A percentile compares a stretch with the other conserved stretches of the same genome.
phyloP scores from a whole-genome alignment of 495 filamentous ascomycete species.

The Annulohypoxylon stygium region DNA sequence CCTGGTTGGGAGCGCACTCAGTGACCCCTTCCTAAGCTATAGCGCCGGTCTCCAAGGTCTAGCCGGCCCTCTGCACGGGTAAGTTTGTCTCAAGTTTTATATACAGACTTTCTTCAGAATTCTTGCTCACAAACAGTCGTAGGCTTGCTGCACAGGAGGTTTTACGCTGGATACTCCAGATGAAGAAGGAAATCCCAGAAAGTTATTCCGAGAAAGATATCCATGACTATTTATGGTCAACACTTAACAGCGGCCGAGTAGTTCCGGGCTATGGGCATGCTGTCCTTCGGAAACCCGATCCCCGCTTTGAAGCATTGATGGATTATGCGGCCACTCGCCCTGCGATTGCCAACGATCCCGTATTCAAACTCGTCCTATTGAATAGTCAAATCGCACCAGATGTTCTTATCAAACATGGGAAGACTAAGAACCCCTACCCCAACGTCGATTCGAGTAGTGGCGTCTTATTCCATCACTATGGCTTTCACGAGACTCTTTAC shows the following conservation, averaged over 20 bases:
- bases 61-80: slow-evolving; percentile 93
- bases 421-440: slow-evolving; percentile 98
- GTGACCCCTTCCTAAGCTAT: slow-evolving; percentile 95
- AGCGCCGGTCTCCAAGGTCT: slow-evolving; percentile 95
- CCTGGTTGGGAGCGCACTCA: slow-evolving; percentile 94
- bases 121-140: background rate
- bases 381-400: slow-evolving; percentile 82
- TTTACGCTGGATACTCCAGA: slow-evolving; percentile 92
- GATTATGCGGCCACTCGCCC: slow-evolving; percentile 89
- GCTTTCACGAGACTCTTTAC: slow-evolving; percentile 95
- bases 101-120: background rate
- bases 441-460: slow-evolving; percentile 95
- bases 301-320: slow-evolving; percentile 95
- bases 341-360: slow-evolving; percentile 85
- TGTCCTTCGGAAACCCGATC: slow-evolving; percentile 96
- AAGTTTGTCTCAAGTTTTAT: slow-evolving; percentile 30
- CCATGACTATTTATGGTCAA: slow-evolving; percentile 89
- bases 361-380: slow-evolving; percentile 93
- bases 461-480: slow-evolving; percentile 96
- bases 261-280: slow-evolving; percentile 99
- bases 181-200: slow-evolving; percentile 87
- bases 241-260: slow-evolving; percentile 92
- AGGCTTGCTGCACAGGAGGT: slow-evolving; percentile 96
- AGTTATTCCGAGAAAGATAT: slow-evolving; percentile 83
- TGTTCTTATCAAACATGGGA: slow-evolving; percentile 92